These are phyloP conservation scores for Zalaria sp. DNA, from an alignment of 2,329 filamentous ascomycete species.

Conservation along the genomic window DNA sequence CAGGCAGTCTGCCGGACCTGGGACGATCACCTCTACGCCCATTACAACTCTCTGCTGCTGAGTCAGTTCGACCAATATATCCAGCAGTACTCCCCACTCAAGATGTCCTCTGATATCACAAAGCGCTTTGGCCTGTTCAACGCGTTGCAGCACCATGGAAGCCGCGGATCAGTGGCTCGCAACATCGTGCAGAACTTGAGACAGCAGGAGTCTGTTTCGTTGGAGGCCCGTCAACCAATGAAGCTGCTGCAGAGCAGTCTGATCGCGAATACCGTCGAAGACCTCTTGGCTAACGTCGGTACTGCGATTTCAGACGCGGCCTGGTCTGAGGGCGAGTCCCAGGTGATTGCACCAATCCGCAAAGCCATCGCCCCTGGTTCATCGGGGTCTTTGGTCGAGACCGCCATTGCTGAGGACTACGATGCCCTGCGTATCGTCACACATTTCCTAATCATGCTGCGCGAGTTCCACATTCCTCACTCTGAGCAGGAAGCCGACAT, in stretches of 20 bases:
- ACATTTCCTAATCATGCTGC: slow-evolving; percentile 52
- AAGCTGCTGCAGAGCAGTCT: slow-evolving; percentile 67
- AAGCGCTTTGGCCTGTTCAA: slow-evolving; percentile 52
- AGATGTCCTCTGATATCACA: slow-evolving; percentile 38
- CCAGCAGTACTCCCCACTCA: slow-evolving; percentile 38
- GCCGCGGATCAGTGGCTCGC: slow-evolving; percentile 18
- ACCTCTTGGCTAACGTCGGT: slow-evolving; percentile 29
- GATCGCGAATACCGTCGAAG: slow-evolving; percentile 44
- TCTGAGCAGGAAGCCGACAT: slow-evolving; percentile 18
- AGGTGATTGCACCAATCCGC: slow-evolving; percentile 6
- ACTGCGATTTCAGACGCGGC: slow-evolving; percentile 24
- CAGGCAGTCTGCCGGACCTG: slow-evolving; percentile 63
- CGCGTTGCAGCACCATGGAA: slow-evolving; percentile 47
- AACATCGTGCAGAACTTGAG: slow-evolving; percentile 45
- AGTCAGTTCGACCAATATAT: slow-evolving; percentile 66
- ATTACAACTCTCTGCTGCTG: slow-evolving; percentile 75
- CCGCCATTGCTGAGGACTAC: slow-evolving; percentile 22
- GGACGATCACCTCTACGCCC: slow-evolving; percentile 77
- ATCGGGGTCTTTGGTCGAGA: slow-evolving; percentile 7
- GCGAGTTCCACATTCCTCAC: slow-evolving; percentile 23
- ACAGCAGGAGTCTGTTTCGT: slow-evolving; percentile 38
- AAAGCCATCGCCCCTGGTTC: slow-evolving; percentile 2
- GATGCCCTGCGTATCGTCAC: slow-evolving; percentile 30
- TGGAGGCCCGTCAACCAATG: slow-evolving; percentile 49
- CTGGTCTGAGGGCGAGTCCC: slow-evolving; percentile 8